phyloP scores from a whole-genome alignment of 306 rosid genomes.

The Vachellia collinsii region DNA sequence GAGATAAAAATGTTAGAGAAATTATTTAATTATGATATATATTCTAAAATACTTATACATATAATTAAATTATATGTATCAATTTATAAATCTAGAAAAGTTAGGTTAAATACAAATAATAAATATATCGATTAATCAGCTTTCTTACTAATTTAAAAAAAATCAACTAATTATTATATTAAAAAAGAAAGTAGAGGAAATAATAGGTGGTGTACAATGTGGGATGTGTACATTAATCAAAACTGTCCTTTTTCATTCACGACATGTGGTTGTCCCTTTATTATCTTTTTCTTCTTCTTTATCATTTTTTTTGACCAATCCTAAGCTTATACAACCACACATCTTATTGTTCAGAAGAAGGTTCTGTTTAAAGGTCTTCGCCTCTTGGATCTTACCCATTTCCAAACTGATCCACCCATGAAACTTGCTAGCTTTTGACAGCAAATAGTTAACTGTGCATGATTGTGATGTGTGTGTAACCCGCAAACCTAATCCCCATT shows the following conservation, averaged over 20 bases:
- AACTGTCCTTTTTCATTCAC: constrained; percentile 10
- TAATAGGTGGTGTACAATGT: constrained; percentile 18
- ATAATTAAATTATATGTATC: too few relatives aligned
- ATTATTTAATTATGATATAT: too few relatives aligned
- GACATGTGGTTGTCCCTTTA: not conserved
- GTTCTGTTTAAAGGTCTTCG: constrained; percentile 40
- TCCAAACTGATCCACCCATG: constrained; percentile 36
- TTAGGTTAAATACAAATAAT: too few relatives aligned
- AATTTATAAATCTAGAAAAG: too few relatives aligned
- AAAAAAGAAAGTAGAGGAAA: not conserved
- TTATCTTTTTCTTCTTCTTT: not conserved
- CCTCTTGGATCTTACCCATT: constrained; percentile 37
- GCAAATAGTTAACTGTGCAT: constrained; percentile 27
- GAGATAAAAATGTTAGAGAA: too few relatives aligned
- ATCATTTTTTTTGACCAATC: constrained; percentile 24
- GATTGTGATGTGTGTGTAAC: constrained; percentile 9
- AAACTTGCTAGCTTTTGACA: constrained; percentile 35
- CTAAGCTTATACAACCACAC: not conserved
- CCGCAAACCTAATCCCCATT: not conserved
- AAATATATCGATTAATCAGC: too few relatives aligned
- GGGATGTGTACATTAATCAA: not conserved
- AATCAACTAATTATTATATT: too few relatives aligned
- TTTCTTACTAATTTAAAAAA: too few relatives aligned
- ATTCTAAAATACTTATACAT: too few relatives aligned
- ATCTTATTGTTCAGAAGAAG: constrained; percentile 23